Base-by-base conservation (phyloP, 2,329 filamentous ascomycete species). In the Ophiostoma angusticollis region DNA sequence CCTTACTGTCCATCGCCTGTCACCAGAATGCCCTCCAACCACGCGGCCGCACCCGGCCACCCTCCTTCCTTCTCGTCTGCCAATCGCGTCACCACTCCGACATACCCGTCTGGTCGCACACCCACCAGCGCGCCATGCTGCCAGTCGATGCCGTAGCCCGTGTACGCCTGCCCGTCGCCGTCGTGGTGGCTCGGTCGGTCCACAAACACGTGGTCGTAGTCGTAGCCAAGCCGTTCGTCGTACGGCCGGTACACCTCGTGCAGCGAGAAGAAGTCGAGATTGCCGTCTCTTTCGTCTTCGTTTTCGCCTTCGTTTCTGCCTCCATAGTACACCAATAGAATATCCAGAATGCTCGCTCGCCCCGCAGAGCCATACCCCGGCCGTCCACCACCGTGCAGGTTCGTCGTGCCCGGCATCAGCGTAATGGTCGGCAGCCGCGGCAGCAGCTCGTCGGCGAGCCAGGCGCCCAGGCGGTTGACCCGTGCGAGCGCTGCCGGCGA, bases 21-120 rank as follows among this genome's bases (percentile, higher is more conserved):
- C n/a, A n/a, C 13, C 22, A 42, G 17, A 3, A 39, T 35, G 0
- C 31, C 40, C 12, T 22, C 14, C 3, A 42, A 23, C 40, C 40
- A 39, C 13, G 6, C n/a, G 9, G 32, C 35, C 22, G 39, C 32
- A 13, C 28, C 35, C 4, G 14, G n/a, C 37, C 48, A 49, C 1
- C 46, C 46, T 13, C 45, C 39, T 22, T 54, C 53, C 5, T 60
- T n/a, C n/a, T n/a, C n/a, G n/a, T n/a, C n/a, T n/a, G n/a, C 60
- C 16, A 70, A 48, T 37, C 52, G 44, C 5, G 50, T 46, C 3
- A 60, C 45, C 30, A 54, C 59, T 1, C 59, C 66, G 23, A 83
- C 68, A 54, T 84, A 77, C 51, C 80, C 75, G 59, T 84, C 80
- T 3, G 80, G 80, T 35, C 37, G 37, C 19, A 39, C 28, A n/a